Evolutionary conservation across 768 basidiomycete genomes (phyloP).

Genomic region (Hirschioporus abietinus): DNA sequence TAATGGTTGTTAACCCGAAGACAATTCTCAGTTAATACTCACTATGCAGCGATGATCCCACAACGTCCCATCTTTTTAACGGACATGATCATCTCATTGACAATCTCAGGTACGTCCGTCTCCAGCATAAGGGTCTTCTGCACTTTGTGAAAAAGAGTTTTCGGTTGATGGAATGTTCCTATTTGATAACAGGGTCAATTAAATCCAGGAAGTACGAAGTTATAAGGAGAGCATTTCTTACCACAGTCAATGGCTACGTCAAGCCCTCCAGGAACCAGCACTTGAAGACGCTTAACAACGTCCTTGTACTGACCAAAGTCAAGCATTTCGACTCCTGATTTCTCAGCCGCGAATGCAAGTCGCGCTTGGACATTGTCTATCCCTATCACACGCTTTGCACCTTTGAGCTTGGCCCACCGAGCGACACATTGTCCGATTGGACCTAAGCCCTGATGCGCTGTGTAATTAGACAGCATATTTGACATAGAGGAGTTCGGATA

Average conservation of each 20-base stretch:
- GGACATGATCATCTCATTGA: slow-evolving; percentile 44
- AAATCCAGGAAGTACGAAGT: neutral
- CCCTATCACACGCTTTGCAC: slow-evolving; percentile 63
- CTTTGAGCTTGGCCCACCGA: slow-evolving; percentile 60
- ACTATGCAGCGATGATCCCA: slow-evolving; percentile 65
- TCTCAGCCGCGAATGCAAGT: slow-evolving; percentile 40
- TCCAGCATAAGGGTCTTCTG: slow-evolving; percentile 71
- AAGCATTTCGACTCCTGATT: slow-evolving; percentile 48
- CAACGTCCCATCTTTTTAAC: slow-evolving; percentile 52
- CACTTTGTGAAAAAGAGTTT: slow-evolving; percentile 56
- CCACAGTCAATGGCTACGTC: slow-evolving; percentile 58
- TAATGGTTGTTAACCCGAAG: neutral
- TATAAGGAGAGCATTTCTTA: slow-evolving; percentile 17
- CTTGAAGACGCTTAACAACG: slow-evolving; percentile 49
- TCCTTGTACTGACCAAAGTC: slow-evolving; percentile 49
- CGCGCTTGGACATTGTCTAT: slow-evolving; percentile 57
- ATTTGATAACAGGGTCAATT: neutral
- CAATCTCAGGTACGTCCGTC: slow-evolving; percentile 65
- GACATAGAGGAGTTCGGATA: neutral
- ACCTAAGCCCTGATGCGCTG: slow-evolving; percentile 46
- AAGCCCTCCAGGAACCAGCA: slow-evolving; percentile 58
- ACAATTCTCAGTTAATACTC: neutral
- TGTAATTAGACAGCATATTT: neutral
- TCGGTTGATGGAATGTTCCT: slow-evolving; percentile 69
- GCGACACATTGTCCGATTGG: slow-evolving; percentile 61